A percentile compares a stretch with the other conserved stretches of the same genome.
phyloP scores from a whole-genome alignment of 1,284 basidiomycete species.

The Jaminaea rosea region DNA sequence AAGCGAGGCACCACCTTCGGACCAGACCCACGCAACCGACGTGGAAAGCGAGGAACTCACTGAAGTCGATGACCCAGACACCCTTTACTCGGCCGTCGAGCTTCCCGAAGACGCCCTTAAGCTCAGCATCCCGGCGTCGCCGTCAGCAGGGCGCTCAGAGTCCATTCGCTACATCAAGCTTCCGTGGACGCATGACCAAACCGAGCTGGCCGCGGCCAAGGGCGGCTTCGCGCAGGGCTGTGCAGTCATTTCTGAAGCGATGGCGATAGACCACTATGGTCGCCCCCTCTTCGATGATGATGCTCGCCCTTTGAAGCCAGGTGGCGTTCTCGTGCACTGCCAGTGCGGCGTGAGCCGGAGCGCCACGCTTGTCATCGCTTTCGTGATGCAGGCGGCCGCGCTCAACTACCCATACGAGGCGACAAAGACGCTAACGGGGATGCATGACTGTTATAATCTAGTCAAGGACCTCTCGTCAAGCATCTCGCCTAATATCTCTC shows the following conservation, averaged over 20 bases:
- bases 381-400: constrained; percentile 87
- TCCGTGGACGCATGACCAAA: constrained; percentile 69
- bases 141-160: constrained; percentile 6
- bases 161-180: constrained; percentile 68
- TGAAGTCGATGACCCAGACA: too few species aligned
- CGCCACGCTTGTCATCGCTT: constrained; percentile 82
- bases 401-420: constrained; percentile 52
- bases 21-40: too few species aligned
- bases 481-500: constrained; percentile 68
- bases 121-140: constrained; percentile 15
- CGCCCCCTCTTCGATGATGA: neutral
- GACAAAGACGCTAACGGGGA: constrained; percentile 51
- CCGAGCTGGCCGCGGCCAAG: constrained; percentile 21
- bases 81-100: constrained; percentile 18
- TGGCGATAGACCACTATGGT: constrained; percentile 53
- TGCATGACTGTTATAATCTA: constrained; percentile 86
- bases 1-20: neutral
- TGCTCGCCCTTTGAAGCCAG: constrained; percentile 4
- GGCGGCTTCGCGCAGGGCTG: constrained; percentile 36
- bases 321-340: constrained; percentile 38
- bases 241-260: constrained; percentile 32
- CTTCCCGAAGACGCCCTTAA: constrained; percentile 26
- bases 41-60: too few species aligned
- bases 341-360: constrained; percentile 93
- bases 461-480: constrained; percentile 50